Conservation (phyloP, 2,329 filamentous ascomycete species). For the Thielaviopsis euricoi region DNA sequence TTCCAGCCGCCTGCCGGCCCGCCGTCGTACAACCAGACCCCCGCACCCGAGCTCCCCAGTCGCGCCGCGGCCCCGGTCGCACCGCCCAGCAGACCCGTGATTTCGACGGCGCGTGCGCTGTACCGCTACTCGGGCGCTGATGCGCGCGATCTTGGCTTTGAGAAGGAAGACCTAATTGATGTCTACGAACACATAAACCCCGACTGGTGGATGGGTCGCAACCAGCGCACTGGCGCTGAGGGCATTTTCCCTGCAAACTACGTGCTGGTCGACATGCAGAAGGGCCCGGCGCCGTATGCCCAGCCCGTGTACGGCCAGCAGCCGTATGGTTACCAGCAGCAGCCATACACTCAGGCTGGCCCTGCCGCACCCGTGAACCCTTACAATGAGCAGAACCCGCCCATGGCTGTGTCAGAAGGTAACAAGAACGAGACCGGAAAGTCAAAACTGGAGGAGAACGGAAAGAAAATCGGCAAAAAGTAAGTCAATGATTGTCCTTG, state of each 20-base stretch:
- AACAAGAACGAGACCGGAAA: slow-evolving; percentile 28
- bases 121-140: slow-evolving; percentile 72
- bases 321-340: slow-evolving; percentile 18
- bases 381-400: slow-evolving; percentile 55
- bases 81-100: slow-evolving; percentile 31
- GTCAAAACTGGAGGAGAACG: slow-evolving; percentile 51
- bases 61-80: slow-evolving; percentile 16
- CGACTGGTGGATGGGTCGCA: slow-evolving; percentile 91
- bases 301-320: slow-evolving; percentile 16
- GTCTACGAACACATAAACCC: slow-evolving; percentile 89
- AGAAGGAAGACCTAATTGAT: slow-evolving; percentile 62
- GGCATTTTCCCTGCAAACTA: slow-evolving; percentile 95
- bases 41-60: slow-evolving; percentile 25
- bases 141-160: slow-evolving; percentile 63
- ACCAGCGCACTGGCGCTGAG: slow-evolving; percentile 64
- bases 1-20: slow-evolving; percentile 23
- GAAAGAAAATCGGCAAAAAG: slow-evolving; percentile 96
- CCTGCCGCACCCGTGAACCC: slow-evolving; percentile 26
- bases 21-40: slow-evolving; percentile 35
- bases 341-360: slow-evolving; percentile 26
- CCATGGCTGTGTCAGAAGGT: slow-evolving; percentile 53
- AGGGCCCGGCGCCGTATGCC: slow-evolving; percentile 24
- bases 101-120: slow-evolving; percentile 62
- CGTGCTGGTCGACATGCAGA: slow-evolving; percentile 52
- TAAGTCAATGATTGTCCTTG: slow-evolving; percentile 3